Percentiles rank a stretch among this genome's conserved stretches.
phyloP scores from a whole-genome alignment of 768 basidiomycete genomes.

The Hirschioporus abietinus region DNA sequence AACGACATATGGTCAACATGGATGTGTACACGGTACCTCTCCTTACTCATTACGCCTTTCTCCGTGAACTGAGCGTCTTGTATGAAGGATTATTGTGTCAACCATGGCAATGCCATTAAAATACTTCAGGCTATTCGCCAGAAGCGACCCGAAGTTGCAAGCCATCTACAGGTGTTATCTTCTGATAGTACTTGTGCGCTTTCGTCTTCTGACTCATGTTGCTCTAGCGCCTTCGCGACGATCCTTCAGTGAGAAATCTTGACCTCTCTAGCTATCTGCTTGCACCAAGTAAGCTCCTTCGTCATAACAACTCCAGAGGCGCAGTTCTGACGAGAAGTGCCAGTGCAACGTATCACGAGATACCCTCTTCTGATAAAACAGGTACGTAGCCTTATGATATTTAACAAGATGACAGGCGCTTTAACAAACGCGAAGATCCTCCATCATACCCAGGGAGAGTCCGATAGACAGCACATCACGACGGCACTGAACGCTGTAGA shows the following conservation, averaged over 20 bases:
- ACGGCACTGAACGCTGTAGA: conserved; percentile 61
- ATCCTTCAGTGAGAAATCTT: conserved; percentile 70
- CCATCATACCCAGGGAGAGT: conserved; percentile 66
- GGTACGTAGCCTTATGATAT: conserved; percentile 26
- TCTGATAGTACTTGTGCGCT: not conserved
- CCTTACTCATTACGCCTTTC: conserved; percentile 14
- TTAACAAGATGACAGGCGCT: not conserved
- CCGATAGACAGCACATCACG: conserved; percentile 54
- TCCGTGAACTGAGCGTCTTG: not conserved
- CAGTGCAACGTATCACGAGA: conserved; percentile 93
- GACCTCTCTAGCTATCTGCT: conserved; percentile 90
- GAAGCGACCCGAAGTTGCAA: conserved; percentile 56
- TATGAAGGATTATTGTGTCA: conserved; percentile 79
- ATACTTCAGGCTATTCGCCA: conserved; percentile 70
- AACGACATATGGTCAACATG: conserved; percentile 72
- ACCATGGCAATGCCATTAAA: conserved; percentile 75
- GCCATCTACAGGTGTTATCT: conserved; percentile 57
- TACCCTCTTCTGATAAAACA: conserved; percentile 89
- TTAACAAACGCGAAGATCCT: conserved; percentile 45
- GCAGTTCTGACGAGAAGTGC: not conserved
- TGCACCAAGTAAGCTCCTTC: conserved; percentile 64
- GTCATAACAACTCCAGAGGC: not conserved
- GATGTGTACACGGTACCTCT: conserved; percentile 63
- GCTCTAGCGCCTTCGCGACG: conserved; percentile 64
- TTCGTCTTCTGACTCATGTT: conserved; percentile 4